phyloP scores from a whole-genome alignment of 108 stramenopile species.

The Nitzschia putrida region DNA sequence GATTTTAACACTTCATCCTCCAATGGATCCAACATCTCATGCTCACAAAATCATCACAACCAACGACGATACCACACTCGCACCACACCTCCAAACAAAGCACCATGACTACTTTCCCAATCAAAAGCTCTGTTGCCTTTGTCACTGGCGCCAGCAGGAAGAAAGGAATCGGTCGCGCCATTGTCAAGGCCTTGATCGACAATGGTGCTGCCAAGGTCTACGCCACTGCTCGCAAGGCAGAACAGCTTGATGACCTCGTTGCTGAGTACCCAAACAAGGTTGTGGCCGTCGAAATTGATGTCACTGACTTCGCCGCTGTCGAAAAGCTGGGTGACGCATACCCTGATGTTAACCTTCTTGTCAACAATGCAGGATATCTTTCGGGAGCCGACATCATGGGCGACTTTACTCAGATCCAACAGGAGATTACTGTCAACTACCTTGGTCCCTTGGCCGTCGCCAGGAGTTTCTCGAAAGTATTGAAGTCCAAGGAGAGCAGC shows the following conservation, averaged over 20 bases:
- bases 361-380: background rate
- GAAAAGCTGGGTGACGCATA: background rate
- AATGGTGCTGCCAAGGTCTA: background rate
- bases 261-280: background rate
- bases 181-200: background rate
- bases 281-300: background rate
- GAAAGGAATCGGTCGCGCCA: constrained; percentile 5
- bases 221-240: background rate
- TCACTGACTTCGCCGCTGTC: constrained; percentile 3
- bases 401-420: background rate
- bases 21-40: too few relatives aligned
- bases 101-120: background rate
- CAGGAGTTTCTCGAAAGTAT: background rate
- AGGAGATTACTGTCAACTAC: background rate
- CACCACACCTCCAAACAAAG: background rate
- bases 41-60: too few relatives aligned
- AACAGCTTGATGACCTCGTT: background rate
- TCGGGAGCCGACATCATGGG: background rate
- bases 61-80: too few relatives aligned
- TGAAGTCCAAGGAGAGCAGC: background rate
- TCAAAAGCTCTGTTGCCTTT: constrained; percentile 12
- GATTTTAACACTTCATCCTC: too few relatives aligned
- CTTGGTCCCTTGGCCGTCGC: background rate
- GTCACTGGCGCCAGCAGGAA: constrained; percentile 14
- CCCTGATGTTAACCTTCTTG: background rate